A percentile compares a stretch with the other conserved stretches of the same genome.
phyloP scores from a whole-genome alignment of 2,329 filamentous ascomycete species.

The Fusarium lateritium region DNA sequence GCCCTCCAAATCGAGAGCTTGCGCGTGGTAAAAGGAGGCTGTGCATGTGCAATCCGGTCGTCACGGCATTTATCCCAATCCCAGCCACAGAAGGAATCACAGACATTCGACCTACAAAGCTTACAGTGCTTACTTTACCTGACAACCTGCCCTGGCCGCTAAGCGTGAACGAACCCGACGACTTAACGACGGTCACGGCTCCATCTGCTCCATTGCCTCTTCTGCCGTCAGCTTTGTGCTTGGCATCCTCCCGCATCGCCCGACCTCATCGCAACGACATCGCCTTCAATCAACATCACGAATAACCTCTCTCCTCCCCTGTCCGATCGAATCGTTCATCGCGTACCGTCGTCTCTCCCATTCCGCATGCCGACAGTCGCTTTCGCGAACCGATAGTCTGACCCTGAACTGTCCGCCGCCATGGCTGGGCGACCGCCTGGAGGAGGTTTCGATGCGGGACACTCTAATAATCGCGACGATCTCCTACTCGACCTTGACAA shows the following conservation, averaged over 20 bases:
- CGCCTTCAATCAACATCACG: constrained; percentile 12
- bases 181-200: constrained; percentile 33
- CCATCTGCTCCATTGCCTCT: constrained; percentile 13
- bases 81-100: constrained; percentile 34
- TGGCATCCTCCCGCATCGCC: constrained; percentile 35
- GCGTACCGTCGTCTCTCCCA: constrained; percentile 32
- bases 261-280: constrained; percentile 34
- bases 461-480: constrained; percentile 66
- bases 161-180: constrained; percentile 10
- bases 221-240: constrained; percentile 42
- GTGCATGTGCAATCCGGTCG: constrained; percentile 39
- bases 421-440: constrained; percentile 73
- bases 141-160: constrained; percentile 13
- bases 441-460: constrained; percentile 64
- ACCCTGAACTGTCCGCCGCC: constrained; percentile 60
- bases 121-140: constrained; percentile 38
- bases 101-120: constrained; percentile 17
- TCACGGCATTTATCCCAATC: constrained; percentile 31
- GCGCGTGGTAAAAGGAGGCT: constrained; percentile 42
- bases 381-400: constrained; percentile 50
- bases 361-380: constrained; percentile 54
- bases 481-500: constrained; percentile 83
- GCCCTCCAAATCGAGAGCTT: constrained; percentile 35
- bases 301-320: constrained; percentile 4
- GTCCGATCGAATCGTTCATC: constrained; percentile 11